These are phyloP conservation scores for Talaromyces stipitatus DNA, from an alignment of 495 filamentous ascomycete genomes.

Conservation along the genomic window DNA sequence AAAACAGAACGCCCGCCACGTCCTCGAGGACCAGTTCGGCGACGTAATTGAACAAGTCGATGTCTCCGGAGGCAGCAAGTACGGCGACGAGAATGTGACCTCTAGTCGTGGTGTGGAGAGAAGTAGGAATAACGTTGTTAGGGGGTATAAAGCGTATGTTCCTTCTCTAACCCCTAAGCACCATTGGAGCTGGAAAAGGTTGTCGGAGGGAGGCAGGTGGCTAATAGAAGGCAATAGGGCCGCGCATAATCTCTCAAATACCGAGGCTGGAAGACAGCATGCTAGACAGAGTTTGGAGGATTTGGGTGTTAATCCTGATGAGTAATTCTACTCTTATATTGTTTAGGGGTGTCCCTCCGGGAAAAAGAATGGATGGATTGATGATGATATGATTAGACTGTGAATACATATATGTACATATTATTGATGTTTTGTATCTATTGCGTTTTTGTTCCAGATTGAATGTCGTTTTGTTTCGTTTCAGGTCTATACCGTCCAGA, in stretches of 20 bases:
- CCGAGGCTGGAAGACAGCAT: not conserved
- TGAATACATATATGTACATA: not conserved
- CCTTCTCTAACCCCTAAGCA: not conserved
- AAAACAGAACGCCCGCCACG: constrained; percentile 8
- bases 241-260: constrained; percentile 4
- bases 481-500: too few species aligned
- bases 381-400: not conserved
- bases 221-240: not conserved
- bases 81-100: not conserved
- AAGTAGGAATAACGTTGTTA: constrained; percentile 10
- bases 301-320: constrained; percentile 4
- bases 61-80: not conserved
- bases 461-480: not conserved
- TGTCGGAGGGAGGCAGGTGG: not conserved
- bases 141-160: constrained; percentile 15
- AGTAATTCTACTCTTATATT: not conserved
- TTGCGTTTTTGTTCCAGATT: not conserved
- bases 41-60: not conserved
- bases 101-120: constrained; percentile 6
- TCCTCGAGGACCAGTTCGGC: constrained; percentile 6
- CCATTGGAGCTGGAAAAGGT: not conserved
- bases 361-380: not conserved
- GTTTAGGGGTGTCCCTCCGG: not conserved
- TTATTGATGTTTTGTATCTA: not conserved
- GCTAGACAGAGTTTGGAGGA: constrained; percentile 4